Percentiles rank a stretch among this genome's conserved stretches.
Conservation (phyloP, 1,284 basidiomycete genomes). For the Xerocomus amazonicus region DNA sequence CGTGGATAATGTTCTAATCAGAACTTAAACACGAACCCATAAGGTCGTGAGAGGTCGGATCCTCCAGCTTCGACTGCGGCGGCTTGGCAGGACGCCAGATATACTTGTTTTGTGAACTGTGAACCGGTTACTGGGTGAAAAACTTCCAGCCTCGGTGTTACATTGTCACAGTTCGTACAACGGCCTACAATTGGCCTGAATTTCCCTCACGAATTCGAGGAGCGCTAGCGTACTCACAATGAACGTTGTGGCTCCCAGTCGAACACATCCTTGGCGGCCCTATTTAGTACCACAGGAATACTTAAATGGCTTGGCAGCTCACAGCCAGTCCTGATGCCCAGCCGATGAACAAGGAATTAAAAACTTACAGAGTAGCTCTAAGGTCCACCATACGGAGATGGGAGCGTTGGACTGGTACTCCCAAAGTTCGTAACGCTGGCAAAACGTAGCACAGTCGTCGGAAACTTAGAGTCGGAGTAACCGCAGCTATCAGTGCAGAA, state of each 20-base stretch:
- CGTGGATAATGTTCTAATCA: conserved; percentile 18
- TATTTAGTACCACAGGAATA: conserved; percentile 1
- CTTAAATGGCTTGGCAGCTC: not conserved
- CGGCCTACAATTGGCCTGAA: not conserved
- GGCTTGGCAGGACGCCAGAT: conserved; percentile 11
- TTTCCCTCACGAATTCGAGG: not conserved
- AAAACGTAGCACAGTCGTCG: too few relatives aligned
- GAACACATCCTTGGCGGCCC: not conserved
- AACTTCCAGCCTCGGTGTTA: not conserved
- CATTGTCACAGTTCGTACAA: not conserved
- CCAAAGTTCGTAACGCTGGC: not conserved
- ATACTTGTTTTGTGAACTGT: conserved; percentile 4
- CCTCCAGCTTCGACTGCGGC: not conserved
- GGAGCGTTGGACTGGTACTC: not conserved
- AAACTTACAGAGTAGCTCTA: not conserved
- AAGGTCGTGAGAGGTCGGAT: conserved; percentile 27
- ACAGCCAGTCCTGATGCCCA: not conserved
- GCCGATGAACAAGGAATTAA: not conserved
- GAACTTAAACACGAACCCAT: conserved; percentile 17
- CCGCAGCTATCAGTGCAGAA: not conserved
- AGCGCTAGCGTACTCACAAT: not conserved
- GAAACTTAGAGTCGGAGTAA: too few relatives aligned
- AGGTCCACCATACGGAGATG: not conserved
- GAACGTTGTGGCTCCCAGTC: not conserved
- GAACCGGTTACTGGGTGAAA: not conserved